Percentiles rank a stretch among this genome's conserved stretches.
Evolutionary conservation across 2,329 filamentous ascomycete species (phyloP).

Genomic region (Talaromyces sp.): DNA sequence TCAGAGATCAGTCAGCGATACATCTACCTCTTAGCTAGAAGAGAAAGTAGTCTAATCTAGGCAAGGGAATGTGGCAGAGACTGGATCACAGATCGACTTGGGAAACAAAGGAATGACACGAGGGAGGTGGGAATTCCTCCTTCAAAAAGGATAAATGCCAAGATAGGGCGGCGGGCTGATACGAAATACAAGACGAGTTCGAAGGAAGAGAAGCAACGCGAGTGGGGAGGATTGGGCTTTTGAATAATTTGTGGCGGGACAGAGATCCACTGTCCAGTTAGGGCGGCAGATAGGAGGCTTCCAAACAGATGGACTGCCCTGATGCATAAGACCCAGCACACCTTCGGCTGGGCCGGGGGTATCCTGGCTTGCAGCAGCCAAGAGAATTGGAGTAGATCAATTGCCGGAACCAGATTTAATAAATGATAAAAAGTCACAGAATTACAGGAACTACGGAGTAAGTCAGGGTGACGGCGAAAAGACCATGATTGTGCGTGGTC

Average conservation of each 20-base stretch:
- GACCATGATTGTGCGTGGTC: background rate
- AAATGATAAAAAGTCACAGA: background rate
- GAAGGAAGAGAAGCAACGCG: slow-evolving; percentile 7
- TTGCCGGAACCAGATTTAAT: slow-evolving; percentile 6
- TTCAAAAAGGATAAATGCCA: slow-evolving; percentile 9
- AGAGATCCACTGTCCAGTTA: background rate
- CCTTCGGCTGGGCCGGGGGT: slow-evolving; percentile 6
- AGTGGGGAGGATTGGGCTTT: slow-evolving; percentile 14
- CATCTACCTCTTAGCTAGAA: slow-evolving; percentile 15
- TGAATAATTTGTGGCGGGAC: slow-evolving; percentile 14
- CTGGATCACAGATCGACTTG: background rate
- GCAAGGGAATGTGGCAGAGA: slow-evolving; percentile 12
- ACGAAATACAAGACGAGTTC: slow-evolving; percentile 9
- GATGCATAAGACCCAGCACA: slow-evolving; percentile 7
- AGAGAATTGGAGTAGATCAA: slow-evolving; percentile 10
- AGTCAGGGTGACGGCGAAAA: background rate
- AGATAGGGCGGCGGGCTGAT: slow-evolving; percentile 8
- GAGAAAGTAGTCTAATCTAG: background rate
- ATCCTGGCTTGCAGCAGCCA: background rate
- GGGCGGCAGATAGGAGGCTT: slow-evolving; percentile 13
- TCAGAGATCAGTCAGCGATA: slow-evolving; percentile 5
- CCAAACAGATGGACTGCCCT: slow-evolving; percentile 11
- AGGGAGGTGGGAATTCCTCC: background rate
- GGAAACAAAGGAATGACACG: slow-evolving; percentile 6
- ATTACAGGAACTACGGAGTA: background rate